Percentiles rank a stretch among this genome's conserved stretches.
Evolutionary conservation across 148 eudicot species (phyloP).

Genomic region (Salicornia ramosissima): DNA sequence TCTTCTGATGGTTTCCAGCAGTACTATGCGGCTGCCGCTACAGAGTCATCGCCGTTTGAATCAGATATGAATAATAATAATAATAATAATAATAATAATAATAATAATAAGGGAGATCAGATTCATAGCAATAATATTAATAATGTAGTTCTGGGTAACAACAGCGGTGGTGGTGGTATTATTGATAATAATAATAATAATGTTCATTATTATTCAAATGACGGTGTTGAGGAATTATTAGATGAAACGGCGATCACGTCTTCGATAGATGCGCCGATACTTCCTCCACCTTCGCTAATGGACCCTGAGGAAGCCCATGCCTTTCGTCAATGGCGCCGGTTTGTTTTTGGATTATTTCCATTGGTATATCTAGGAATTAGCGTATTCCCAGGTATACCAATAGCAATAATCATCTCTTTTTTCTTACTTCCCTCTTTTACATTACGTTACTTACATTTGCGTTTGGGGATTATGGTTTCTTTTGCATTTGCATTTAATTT

Average conservation of each 20-base stretch:
- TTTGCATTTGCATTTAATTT: no score
- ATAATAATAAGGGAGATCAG: no score
- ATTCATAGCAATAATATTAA: no score
- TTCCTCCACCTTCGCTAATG: conserved; percentile 65
- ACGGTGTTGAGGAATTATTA: conserved; percentile 26
- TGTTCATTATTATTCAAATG: conserved; percentile 15
- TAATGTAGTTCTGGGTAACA: no score
- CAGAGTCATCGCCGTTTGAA: conserved; percentile 31
- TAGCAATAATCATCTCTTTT: no score
- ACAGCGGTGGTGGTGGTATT: no score
- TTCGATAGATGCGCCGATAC: conserved; percentile 30
- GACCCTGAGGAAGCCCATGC: conserved; percentile 61
- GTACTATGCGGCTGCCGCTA: conserved; percentile 14
- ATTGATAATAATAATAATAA: not conserved
- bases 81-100: not conserved
- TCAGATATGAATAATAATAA: not conserved
- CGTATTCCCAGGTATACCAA: no score
- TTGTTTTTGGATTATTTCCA: no score
- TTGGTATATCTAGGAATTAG: no score
- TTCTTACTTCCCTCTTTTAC: no score
- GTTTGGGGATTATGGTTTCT: no score
- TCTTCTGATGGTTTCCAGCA: conserved; percentile 17
- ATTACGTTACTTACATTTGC: no score
- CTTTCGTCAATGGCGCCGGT: conserved; percentile 83
- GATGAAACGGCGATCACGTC: conserved; percentile 50